Evolutionary conservation across 768 basidiomycete species (phyloP), one percentile per base, ranked within the genome.

Genomic region (Austroboletus festivus): DNA sequence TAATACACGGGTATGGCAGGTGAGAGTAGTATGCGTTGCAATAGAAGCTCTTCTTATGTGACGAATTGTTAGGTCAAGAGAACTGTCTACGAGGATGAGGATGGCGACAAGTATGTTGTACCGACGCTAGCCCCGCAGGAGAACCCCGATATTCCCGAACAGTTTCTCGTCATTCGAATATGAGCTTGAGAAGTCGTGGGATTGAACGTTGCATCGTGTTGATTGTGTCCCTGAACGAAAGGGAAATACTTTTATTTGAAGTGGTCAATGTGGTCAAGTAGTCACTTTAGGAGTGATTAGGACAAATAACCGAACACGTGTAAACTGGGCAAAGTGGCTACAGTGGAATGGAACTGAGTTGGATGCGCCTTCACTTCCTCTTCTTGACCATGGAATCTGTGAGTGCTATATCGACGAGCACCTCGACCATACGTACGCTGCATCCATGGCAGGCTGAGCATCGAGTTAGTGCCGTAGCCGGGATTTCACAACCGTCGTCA

Each of bases 1-100:
- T 54, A 83, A 82, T 58, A 79, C 82, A 0, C 71, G 70, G 31
- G 86, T 86, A 1, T 88, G 84, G 82, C 78, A 85, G 74, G 88
- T 86, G 49, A 61, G 59, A 72, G 42, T 11, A 20, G 18, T 31
- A 18, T 21, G 4, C 18, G 33, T 18, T 19, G 15, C 26, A 8
- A 21, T 21, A 35, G 16, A 33, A 23, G 33, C 20, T 37, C 39
- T 41, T 33, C 35, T 22, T 46, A 35, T 43, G 24, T 46, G 9
- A 18, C 45, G 34, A 28, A 12, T 28, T 30, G 46, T 46, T 0
- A 86, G 84, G 73, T 86, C 30, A 67, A 71, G 46, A 70, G 77
- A 33, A 56, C 54, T 15, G 68, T 79, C 11, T 42, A 57, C 3
- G 50, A 63, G 9, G 65, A 68, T 15, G 71, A 71, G 22, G 61